phyloP scores from a whole-genome alignment of 441 rosid species.

The Adansonia rubrostipa region DNA sequence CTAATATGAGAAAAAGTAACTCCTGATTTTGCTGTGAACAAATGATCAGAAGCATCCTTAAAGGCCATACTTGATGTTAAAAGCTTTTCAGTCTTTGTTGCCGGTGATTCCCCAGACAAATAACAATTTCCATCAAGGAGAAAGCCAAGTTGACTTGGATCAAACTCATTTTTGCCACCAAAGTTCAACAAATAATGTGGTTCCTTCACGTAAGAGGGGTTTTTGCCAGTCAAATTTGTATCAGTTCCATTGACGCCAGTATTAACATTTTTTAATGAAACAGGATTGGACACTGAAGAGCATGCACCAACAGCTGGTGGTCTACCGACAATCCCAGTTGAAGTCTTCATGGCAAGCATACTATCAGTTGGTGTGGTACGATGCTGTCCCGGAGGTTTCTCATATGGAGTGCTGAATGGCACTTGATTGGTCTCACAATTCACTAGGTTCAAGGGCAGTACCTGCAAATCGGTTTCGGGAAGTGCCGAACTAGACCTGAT shows the following conservation, averaged over 20 bases:
- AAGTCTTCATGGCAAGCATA: constrained; percentile 33
- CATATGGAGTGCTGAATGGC: constrained; percentile 32
- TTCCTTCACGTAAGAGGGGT: constrained; percentile 37
- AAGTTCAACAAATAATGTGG: constrained; percentile 36
- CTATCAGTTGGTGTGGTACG: constrained; percentile 32
- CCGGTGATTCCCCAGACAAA: constrained; percentile 28
- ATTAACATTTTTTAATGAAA: constrained; percentile 30
- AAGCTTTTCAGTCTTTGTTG: constrained; percentile 36
- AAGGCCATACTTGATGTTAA: constrained; percentile 32
- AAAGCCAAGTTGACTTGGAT: constrained; percentile 42
- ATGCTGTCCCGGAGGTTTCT: constrained; percentile 33
- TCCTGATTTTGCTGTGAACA: constrained; percentile 33
- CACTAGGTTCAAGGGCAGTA: constrained; percentile 41
- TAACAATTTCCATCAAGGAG: constrained; percentile 36
- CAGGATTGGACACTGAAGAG: constrained; percentile 24
- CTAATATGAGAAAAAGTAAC: constrained; percentile 36
- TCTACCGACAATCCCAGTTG: constrained; percentile 34
- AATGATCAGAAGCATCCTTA: constrained; percentile 35
- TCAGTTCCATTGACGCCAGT: constrained; percentile 23
- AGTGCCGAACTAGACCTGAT: constrained; percentile 41
- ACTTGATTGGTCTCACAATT: constrained; percentile 38
- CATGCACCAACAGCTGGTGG: constrained; percentile 34
- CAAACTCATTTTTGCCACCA: constrained; percentile 42
- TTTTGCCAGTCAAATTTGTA: constrained; percentile 27
- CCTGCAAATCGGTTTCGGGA: constrained; percentile 31